Evolutionary conservation across 2,329 filamentous ascomycete genomes (phyloP).

Genomic region (Arthrobotrys conoides): DNA sequence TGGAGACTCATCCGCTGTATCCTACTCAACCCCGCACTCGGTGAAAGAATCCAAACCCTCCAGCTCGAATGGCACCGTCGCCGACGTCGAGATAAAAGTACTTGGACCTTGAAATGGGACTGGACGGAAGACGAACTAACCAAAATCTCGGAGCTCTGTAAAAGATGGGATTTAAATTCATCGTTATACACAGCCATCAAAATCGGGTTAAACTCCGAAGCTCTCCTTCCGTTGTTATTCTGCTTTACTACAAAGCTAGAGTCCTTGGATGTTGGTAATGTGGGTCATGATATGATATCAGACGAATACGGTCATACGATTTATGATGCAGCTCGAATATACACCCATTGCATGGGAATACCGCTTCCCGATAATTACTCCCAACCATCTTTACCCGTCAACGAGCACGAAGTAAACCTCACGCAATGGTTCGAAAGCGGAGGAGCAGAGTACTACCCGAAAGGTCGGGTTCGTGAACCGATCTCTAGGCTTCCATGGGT

Average conservation of each 20-base stretch:
- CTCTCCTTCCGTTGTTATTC: slow-evolving; percentile 31
- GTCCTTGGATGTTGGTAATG: slow-evolving; percentile 29
- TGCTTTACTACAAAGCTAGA: slow-evolving; percentile 16
- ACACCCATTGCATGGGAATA: slow-evolving; percentile 15
- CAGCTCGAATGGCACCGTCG: slow-evolving; percentile 34
- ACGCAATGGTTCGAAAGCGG: slow-evolving; percentile 3
- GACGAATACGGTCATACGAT: slow-evolving; percentile 19
- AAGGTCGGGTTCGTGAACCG: neutral
- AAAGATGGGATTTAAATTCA: neutral
- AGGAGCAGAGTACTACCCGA: neutral
- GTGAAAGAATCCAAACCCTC: neutral
- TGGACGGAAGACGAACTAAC: slow-evolving; percentile 21
- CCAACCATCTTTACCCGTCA: neutral
- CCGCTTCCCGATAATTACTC: neutral
- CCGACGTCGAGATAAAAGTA: neutral
- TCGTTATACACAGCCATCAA: neutral
- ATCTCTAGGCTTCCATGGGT: neutral
- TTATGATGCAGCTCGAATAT: neutral
- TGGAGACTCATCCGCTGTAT: slow-evolving; percentile 26
- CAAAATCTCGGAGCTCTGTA: neutral
- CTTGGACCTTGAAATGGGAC: slow-evolving; percentile 12
- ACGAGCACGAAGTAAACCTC: neutral
- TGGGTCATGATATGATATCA: slow-evolving; percentile 5
- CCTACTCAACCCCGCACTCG: neutral
- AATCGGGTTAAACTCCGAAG: slow-evolving; percentile 30